A percentile compares a stretch with the other conserved stretches of the same genome.
These are phyloP conservation scores for Blastobotrys illinoisensis DNA, from an alignment of 1,139 yeast genomes.

Conservation along the genomic window DNA sequence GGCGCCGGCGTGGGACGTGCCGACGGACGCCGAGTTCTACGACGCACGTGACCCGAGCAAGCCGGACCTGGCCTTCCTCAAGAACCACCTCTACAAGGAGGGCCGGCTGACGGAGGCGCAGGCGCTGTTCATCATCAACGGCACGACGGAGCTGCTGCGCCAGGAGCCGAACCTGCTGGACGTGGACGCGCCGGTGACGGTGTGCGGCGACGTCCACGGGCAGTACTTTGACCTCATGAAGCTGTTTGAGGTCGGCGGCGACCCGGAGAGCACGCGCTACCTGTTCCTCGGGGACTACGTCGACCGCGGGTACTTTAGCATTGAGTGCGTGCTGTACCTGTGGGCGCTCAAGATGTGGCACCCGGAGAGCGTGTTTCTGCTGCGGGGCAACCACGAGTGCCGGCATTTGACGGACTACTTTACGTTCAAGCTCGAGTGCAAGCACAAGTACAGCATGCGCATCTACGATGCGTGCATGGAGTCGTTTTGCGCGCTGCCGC, in stretches of 20 bases:
- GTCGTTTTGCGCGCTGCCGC: conserved; percentile 82
- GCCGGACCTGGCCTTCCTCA: conserved; percentile 69
- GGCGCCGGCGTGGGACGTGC: conserved; percentile 64
- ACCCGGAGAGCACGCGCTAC: conserved; percentile 70
- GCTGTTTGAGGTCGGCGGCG: conserved; percentile 91
- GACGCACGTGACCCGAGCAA: conserved; percentile 40
- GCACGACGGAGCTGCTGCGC: conserved; percentile 63
- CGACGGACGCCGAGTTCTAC: conserved; percentile 66
- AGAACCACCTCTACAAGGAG: conserved; percentile 69
- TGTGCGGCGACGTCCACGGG: conserved; percentile 96
- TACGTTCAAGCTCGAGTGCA: conserved; percentile 86
- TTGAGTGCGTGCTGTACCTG: conserved; percentile 77
- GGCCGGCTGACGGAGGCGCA: conserved; percentile 76
- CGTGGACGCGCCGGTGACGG: conserved; percentile 91
- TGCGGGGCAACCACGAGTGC: conserved; percentile 95
- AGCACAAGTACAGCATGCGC: conserved; percentile 67
- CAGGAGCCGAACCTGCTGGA: conserved; percentile 73
- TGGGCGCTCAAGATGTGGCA: conserved; percentile 77
- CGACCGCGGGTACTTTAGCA: conserved; percentile 88
- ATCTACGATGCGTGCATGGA: conserved; percentile 72
- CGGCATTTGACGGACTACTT: conserved; percentile 90
- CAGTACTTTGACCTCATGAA: conserved; percentile 89
- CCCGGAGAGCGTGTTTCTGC: conserved; percentile 71
- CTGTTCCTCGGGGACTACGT: conserved; percentile 93
- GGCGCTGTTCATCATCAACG: conserved; percentile 58